Conservation (phyloP, 345 rosid species). For the Eucalyptus coolabah region DNA sequence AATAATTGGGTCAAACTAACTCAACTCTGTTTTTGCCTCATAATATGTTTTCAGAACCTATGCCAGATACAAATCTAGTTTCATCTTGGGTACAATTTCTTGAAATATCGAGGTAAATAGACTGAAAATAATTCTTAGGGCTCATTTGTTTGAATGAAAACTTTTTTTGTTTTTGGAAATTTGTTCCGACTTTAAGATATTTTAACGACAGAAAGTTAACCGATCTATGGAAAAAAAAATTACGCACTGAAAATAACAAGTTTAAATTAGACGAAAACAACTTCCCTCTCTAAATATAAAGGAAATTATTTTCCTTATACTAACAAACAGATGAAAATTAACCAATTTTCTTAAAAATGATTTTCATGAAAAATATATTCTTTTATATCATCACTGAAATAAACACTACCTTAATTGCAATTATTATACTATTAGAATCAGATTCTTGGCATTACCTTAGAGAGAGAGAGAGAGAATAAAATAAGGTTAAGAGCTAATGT, state of each 20-base stretch:
- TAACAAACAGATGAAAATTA: background rate
- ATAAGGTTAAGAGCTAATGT: background rate
- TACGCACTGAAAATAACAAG: rapidly evolving
- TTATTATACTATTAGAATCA: background rate
- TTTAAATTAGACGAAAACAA: background rate
- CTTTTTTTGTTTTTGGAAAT: rapidly evolving
- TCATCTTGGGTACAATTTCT: background rate
- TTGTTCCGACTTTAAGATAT: rapidly evolving
- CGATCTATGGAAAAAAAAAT: background rate
- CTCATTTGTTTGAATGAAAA: background rate
- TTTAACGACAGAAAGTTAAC: background rate
- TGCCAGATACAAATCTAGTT: background rate
- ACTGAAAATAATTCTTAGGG: background rate
- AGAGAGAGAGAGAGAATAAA: background rate
- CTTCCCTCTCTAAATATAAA: background rate
- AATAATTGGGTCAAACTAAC: background rate
- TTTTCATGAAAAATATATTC: background rate
- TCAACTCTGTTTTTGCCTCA: no score
- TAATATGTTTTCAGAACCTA: background rate
- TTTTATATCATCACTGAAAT: background rate
- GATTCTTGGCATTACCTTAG: background rate
- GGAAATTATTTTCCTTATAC: background rate
- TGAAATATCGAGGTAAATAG: background rate
- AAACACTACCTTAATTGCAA: background rate
- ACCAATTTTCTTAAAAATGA: background rate